Percentiles rank a stretch among this genome's conserved stretches.
phyloP scores from a whole-genome alignment of 164 flowering plant species.

The Vitis rotundifolia region DNA sequence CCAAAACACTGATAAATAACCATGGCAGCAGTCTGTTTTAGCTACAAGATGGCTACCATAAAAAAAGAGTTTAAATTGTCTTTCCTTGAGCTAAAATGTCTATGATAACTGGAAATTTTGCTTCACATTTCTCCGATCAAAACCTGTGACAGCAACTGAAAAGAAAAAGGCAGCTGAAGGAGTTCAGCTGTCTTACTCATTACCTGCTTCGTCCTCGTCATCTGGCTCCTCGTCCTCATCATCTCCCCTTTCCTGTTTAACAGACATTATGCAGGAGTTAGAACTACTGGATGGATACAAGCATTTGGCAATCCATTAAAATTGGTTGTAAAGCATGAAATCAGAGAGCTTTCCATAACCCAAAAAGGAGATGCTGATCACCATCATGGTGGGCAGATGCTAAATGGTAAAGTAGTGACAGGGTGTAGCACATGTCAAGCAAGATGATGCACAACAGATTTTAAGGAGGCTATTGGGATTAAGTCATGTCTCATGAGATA shows the following conservation, averaged over 20 bases:
- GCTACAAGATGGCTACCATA: slow-evolving; percentile 13
- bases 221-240: slow-evolving; percentile 22
- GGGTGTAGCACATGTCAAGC: too few species aligned
- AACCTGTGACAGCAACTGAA: slow-evolving; percentile 8
- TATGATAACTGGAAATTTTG: slow-evolving; percentile 11
- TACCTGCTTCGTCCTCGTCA: slow-evolving; percentile 21
- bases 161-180: neutral
- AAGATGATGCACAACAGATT: too few species aligned
- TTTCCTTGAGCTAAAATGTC: neutral
- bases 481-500: too few species aligned
- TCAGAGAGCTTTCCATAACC: too few species aligned
- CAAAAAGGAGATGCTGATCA: too few species aligned
- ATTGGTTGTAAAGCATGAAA: too few species aligned
- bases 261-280: neutral
- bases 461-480: too few species aligned
- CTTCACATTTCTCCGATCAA: slow-evolving; percentile 13
- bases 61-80: neutral
- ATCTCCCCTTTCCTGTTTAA: slow-evolving; percentile 25
- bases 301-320: too few species aligned
- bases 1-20: neutral
- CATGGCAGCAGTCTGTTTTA: slow-evolving; percentile 13
- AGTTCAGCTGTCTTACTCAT: slow-evolving; percentile 26
- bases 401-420: too few species aligned
- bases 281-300: neutral
- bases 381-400: too few species aligned